These are phyloP conservation scores for Zygotorulaspora danielsina DNA, from an alignment of 805 yeast genomes.

Conservation along the genomic window DNA sequence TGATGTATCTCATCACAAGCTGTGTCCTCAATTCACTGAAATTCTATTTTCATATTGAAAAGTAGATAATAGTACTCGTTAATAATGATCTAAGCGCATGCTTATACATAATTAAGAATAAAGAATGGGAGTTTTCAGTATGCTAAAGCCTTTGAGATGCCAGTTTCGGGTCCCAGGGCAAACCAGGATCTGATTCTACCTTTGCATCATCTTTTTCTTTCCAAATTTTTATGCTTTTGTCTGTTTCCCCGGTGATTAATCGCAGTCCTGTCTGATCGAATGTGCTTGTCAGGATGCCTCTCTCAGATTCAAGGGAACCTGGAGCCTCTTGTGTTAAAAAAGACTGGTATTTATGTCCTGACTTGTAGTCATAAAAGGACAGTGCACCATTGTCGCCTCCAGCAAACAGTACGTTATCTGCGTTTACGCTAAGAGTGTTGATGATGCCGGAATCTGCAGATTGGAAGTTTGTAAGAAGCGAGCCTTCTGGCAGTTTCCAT, in stretches of 20 bases:
- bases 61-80: too few relatives aligned
- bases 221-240: constrained; percentile 80
- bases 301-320: constrained; percentile 65
- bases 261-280: constrained; percentile 81
- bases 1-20: too few relatives aligned
- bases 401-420: constrained; percentile 60
- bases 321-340: constrained; percentile 53
- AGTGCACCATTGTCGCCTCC: constrained; percentile 83
- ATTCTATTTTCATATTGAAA: too few relatives aligned
- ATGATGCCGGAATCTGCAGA: constrained; percentile 44
- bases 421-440: constrained; percentile 63
- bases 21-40: too few relatives aligned
- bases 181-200: constrained; percentile 26
- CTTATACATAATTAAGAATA: too few relatives aligned
- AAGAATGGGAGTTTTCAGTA: too few relatives aligned
- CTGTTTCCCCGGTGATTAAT: constrained; percentile 84
- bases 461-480: constrained; percentile 54
- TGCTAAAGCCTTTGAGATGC: constrained; percentile 28
- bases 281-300: constrained; percentile 62
- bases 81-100: too few relatives aligned
- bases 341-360: constrained; percentile 61
- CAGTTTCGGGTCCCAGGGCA: constrained; percentile 33
- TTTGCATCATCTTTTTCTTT: constrained; percentile 40
- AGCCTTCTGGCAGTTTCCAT: constrained; percentile 79
- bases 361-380: constrained; percentile 71